Conservation (phyloP, 495 filamentous ascomycete species). For the Aspergillus cristatus region DNA sequence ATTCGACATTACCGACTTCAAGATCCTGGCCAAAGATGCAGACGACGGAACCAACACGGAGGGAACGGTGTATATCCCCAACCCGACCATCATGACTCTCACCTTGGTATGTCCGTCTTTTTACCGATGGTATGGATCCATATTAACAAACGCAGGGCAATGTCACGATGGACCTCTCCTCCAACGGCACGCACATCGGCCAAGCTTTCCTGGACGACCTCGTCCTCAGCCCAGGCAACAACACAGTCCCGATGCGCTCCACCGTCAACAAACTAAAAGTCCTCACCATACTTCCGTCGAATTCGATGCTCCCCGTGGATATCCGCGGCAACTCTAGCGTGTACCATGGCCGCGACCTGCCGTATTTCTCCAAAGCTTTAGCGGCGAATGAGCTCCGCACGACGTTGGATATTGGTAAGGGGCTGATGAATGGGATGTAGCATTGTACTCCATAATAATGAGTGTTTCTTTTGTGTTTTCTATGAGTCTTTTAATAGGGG, state of each 20-base stretch:
- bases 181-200: constrained; percentile 43
- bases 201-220: constrained; percentile 48
- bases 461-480: too few relatives aligned
- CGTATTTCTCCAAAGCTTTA: constrained; percentile 52
- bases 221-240: constrained; percentile 50
- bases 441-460: not conserved
- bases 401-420: constrained; percentile 32
- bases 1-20: constrained; percentile 45
- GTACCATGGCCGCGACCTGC: constrained; percentile 48
- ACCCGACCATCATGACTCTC: constrained; percentile 57
- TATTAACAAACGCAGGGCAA: constrained; percentile 47
- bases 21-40: constrained; percentile 30
- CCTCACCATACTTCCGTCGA: constrained; percentile 30
- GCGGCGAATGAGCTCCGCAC: constrained; percentile 26
- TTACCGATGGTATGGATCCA: too few relatives aligned
- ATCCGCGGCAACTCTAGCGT: constrained; percentile 49
- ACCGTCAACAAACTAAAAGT: constrained; percentile 42
- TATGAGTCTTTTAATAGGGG: too few relatives aligned
- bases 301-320: constrained; percentile 49
- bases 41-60: constrained; percentile 51
- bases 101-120: constrained; percentile 47
- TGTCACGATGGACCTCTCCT: constrained; percentile 49
- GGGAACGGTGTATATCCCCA: constrained; percentile 58
- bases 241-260: constrained; percentile 46
- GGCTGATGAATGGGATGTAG: constrained; percentile 13